Conservation (phyloP, 352 stramenopile species). For the Salisapilia sapeloensis region DNA sequence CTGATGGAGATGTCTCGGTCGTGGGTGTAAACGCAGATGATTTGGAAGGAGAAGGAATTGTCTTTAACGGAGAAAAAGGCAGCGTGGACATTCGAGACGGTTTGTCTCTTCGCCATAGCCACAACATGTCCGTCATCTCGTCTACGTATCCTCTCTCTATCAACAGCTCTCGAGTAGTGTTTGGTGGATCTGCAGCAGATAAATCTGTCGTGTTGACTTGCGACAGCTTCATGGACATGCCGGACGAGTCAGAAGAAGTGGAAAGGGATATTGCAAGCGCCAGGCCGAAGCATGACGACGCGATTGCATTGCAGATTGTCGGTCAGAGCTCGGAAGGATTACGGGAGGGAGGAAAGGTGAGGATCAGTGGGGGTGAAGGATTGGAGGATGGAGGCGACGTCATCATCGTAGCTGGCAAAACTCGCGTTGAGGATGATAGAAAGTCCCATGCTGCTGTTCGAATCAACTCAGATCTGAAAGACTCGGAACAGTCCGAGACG, state of each 20-base stretch:
- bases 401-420: conserved; percentile 20
- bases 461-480: conserved; percentile 37
- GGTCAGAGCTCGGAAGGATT: conserved; percentile 31
- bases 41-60: conserved; percentile 20
- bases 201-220: not conserved
- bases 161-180: conserved; percentile 12
- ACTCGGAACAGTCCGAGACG: conserved; percentile 18
- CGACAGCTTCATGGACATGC: conserved; percentile 4
- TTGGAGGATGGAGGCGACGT: conserved; percentile 23
- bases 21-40: conserved; percentile 27
- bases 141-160: conserved; percentile 17
- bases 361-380: conserved; percentile 32
- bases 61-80: conserved; percentile 17
- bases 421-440: conserved; percentile 7
- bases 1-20: conserved; percentile 26
- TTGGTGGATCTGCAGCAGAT: conserved; percentile 5
- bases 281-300: conserved; percentile 4
- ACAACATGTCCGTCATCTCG: conserved; percentile 24
- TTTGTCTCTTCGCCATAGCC: conserved; percentile 21
- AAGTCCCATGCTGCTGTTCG: conserved; percentile 16
- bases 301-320: conserved; percentile 23
- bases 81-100: conserved; percentile 16
- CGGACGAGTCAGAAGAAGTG: conserved; percentile 1
- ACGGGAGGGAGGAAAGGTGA: conserved; percentile 27
- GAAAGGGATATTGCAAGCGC: conserved; percentile 3